phyloP scores from a whole-genome alignment of 2,329 filamentous ascomycete genomes.

The Pseudogymnoascus sp. region DNA sequence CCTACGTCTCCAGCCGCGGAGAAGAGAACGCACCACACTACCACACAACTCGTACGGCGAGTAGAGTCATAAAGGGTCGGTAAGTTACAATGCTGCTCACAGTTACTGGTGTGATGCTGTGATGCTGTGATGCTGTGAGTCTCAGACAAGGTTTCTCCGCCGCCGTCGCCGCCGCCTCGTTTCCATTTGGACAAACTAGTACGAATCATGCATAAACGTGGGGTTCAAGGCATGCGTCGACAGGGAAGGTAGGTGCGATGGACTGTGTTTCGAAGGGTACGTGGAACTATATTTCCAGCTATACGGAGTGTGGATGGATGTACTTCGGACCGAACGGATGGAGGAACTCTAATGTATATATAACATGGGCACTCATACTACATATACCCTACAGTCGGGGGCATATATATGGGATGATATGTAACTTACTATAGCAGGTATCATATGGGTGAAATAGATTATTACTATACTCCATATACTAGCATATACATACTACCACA shows the following conservation, averaged over 20 bases:
- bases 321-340: not conserved
- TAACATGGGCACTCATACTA: no score
- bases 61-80: conserved; percentile 1
- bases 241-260: not conserved
- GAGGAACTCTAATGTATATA: not conserved
- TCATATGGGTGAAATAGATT: not conserved
- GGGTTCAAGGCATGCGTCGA: conserved; percentile 4
- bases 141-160: conserved; percentile 5
- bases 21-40: not conserved
- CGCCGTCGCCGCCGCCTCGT: not conserved
- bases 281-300: not conserved
- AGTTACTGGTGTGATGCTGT: not conserved
- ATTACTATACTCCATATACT: no score
- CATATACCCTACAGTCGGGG: not conserved
- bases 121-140: not conserved
- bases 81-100: not conserved
- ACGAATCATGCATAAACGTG: conserved; percentile 9
- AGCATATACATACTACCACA: no score
- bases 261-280: not conserved
- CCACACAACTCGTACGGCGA: not conserved
- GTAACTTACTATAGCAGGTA: not conserved
- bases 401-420: not conserved
- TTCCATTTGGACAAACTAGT: conserved; percentile 8
- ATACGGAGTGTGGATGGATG: not conserved
- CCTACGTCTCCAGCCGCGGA: not conserved